These are phyloP conservation scores for Chromera velia DNA, from an alignment of 73 alveolate species.

Conservation along the genomic window DNA sequence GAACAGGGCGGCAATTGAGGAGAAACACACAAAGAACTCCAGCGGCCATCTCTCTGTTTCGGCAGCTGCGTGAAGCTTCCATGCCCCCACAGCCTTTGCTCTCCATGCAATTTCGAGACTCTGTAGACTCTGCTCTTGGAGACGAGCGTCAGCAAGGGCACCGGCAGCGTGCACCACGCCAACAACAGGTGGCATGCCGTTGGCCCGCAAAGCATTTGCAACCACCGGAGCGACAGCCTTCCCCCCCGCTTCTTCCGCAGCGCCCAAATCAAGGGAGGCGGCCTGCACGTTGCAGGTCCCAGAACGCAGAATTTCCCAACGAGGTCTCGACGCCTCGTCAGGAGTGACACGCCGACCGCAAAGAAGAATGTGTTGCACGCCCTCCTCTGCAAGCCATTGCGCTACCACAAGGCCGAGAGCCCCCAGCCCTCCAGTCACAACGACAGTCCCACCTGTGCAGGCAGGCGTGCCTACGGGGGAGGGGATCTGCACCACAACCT, in stretches of 20 bases:
- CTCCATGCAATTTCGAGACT: background rate
- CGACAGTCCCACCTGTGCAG: background rate
- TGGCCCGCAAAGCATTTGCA: too few relatives aligned
- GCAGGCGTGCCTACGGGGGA: background rate
- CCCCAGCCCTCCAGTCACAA: slow-evolving; percentile 5
- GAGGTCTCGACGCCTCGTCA: too few relatives aligned
- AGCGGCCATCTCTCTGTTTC: background rate
- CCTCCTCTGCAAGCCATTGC: background rate
- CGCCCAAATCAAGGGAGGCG: background rate
- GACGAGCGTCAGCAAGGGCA: background rate
- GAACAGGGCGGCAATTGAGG: background rate
- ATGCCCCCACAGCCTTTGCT: slow-evolving; percentile 1
- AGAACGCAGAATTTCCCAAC: too few relatives aligned
- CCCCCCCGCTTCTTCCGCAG: background rate
- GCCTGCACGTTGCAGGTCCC: too few relatives aligned
- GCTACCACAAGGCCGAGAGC: background rate
- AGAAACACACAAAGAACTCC: background rate
- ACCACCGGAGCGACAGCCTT: too few relatives aligned
- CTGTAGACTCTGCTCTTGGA: background rate
- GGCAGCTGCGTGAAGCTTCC: background rate
- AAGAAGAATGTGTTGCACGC: background rate
- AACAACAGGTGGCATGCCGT: too few relatives aligned
- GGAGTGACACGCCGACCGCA: too few relatives aligned
- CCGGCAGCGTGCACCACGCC: slow-evolving; percentile 17
- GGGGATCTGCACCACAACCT: slow-evolving; percentile 8